Evolutionary conservation across 1,139 yeast genomes (phyloP), one percentile per base, ranked within the genome.

Genomic region (Blastobotrys capitulatus): DNA sequence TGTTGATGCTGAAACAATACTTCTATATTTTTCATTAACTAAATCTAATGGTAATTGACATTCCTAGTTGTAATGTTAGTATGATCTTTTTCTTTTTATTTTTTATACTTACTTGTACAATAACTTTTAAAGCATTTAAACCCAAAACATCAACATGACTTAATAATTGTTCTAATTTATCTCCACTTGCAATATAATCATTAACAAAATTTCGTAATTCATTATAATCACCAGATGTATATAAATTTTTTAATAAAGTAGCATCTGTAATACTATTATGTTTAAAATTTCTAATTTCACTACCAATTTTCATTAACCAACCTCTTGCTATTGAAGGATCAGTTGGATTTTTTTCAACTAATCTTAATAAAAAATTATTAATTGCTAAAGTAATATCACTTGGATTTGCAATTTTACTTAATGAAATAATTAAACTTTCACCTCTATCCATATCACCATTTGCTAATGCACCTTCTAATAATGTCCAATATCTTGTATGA

Each of bases 401-500:
- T 1, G 62, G 53, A 7, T 65, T 50, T n/a, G 75, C 68, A 37
- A 76, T 69, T 40, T 75, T 78, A 56, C 76, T 74, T 45, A 79
- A 71, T 2, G 87, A 82, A 40, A 71, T 68, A 42, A 89, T 68
- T 25, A 88, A 81, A 31, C 81, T 71, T 57, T 79, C 81, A 0
- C 96, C 96, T 58, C 97, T 74, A 32, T 76, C 78, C 58, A 78
- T 79, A 61, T 86, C 86, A 48, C 77, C 77, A 32, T 86, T 76
- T 42, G 80, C 77, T 37, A 90, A 64, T 57, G 94, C 83, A 0
- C 95, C 95, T 60, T 88, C 96, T 38, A 88, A 71, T 34, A 89
- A 68, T 1, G 92, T 78, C 79, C 88, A 87, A 16, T 86, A 71
- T 60, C 85, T 87, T 47, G 77, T 71, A 32, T 80, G 77, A 53